Base-by-base conservation (phyloP, 345 rosid genomes). In the Hevea brasiliensis region DNA sequence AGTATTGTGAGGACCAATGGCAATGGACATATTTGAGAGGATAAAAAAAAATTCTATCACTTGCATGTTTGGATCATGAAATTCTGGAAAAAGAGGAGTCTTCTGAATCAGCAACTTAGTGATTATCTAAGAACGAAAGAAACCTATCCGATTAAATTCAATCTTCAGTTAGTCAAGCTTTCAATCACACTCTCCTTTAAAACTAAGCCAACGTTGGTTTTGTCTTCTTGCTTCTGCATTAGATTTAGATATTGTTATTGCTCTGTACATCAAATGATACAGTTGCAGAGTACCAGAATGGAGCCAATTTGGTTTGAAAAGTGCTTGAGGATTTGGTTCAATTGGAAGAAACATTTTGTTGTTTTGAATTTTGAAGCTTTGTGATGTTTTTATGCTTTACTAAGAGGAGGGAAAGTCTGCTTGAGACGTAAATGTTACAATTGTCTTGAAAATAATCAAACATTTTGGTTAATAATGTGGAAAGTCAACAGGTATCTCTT, bases 81-180 rank as follows among this genome's bases (percentile, higher is more conserved):
- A n/a, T n/a, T n/a, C n/a, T n/a, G n/a, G n/a, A n/a, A n/a, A n/a
- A n/a, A n/a, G n/a, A n/a, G n/a, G n/a, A 32, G 37, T 2, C 7
- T 24, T 29, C 18, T 59, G 15, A 14, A 14, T 27, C 7, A 27
- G 20, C 40, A 59, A 27, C 13, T 26, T 27, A 59, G 17, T 26
- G 40, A 17, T 59, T 50, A 4, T 47, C n/a, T 66, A 14, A 45
- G 53, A 23, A 13, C 6, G 40, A 59, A 11, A 59, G 0, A 27
- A 42, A 42, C 27, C 53, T 64, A 65, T 65, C 37, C 37, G 24
- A 24, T n/a, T 41, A 42, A 63, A 65, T 44, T 45, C 68, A 65
- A 45, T 24, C n/a, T 14, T 64, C 53, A 11, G 40, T 14, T 45
- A 65, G 26, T 65, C 54, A 44, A 13, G 35, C 68, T 11, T 42